Evolutionary conservation across 331 rosid genomes (phyloP), one percentile per base, ranked within the genome.

Genomic region (Malus hybrid): DNA sequence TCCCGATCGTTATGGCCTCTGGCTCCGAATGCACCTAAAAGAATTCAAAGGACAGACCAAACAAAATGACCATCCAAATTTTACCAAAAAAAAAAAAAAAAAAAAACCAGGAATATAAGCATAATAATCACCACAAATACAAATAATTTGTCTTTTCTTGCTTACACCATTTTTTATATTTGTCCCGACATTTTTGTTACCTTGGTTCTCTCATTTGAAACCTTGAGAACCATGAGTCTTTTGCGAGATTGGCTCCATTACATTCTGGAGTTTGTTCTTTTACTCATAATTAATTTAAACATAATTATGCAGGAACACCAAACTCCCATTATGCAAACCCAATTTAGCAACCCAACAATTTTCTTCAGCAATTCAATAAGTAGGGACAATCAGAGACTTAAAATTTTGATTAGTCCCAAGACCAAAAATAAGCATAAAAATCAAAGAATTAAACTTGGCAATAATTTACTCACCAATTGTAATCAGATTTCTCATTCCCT

Each of bases 401-500:
- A 28, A 28, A 28, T 28, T 28, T 28, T 28, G 29, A 28, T 28
- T 28, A 28, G 29, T 28, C 29, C 29, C 29, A 28, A 3, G 29
- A 19, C 13, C 9, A 70, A 5, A 57, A 70, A 52, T 20, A 44
- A 34, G 27, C 39, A 29, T 20, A 16, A 42, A 50, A 74, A n/a
- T 29, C 24, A 31, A 67, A 18, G 6, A 5, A 18, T 31, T 1
- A 71, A 1, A 12, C 20, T 52, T 12, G 33, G 19, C 16, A 32
- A 6, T 10, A n/a, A 55, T 18, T 68, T 14, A 79, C 80, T 75
- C 86, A 94, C 98, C 98, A 90, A 65, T 94, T 96, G 73, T 88
- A 90, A 73, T 91, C 98, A 76, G 98, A 88, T 82, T 91, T 94
- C 46, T 90, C 97, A 79, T 91, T 94, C 86, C 88, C 98, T 31